Evolutionary conservation across 805 yeast genomes (phyloP).

Genomic region (Yamadazyma laniorum): DNA sequence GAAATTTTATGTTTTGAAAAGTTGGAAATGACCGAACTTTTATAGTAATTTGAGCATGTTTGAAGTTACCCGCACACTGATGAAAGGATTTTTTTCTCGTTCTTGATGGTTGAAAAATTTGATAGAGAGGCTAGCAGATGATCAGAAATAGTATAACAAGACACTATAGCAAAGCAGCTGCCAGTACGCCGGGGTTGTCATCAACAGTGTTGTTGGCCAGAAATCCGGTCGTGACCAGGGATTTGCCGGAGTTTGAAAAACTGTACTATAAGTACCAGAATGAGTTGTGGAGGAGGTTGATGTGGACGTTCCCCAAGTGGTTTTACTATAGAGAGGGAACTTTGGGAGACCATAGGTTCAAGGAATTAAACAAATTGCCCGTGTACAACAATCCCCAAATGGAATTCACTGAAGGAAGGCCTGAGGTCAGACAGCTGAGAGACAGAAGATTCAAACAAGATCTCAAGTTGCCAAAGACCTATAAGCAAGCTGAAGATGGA

Average conservation of each 20-base stretch:
- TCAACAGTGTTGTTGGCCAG: slow-evolving; percentile 72
- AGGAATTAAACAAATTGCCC: slow-evolving; percentile 74
- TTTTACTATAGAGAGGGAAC: slow-evolving; percentile 90
- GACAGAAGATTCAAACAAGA: slow-evolving; percentile 83
- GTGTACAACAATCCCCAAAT: slow-evolving; percentile 69
- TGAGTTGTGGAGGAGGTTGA: slow-evolving; percentile 81
- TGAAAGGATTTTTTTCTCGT: slow-evolving; percentile 1
- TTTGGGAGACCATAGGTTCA: slow-evolving; percentile 76
- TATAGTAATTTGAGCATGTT: background rate
- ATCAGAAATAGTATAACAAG: slow-evolving; percentile 5
- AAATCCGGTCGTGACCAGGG: slow-evolving; percentile 81
- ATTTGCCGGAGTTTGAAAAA: slow-evolving; percentile 65
- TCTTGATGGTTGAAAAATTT: no score
- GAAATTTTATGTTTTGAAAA: background rate
- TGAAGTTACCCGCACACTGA: slow-evolving; percentile 6
- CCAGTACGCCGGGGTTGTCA: slow-evolving; percentile 14
- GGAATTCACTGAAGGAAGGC: slow-evolving; percentile 78
- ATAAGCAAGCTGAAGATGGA: slow-evolving; percentile 33
- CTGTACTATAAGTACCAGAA: slow-evolving; percentile 80
- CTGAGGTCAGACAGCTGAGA: slow-evolving; percentile 84
- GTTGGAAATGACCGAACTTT: slow-evolving; percentile 7
- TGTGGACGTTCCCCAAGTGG: slow-evolving; percentile 97
- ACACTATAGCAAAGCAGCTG: slow-evolving; percentile 5
- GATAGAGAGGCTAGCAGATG: no score
- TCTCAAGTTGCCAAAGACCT: slow-evolving; percentile 69